Conservation (phyloP, 164 flowering plant species). For the Dillenia turbinata region DNA sequence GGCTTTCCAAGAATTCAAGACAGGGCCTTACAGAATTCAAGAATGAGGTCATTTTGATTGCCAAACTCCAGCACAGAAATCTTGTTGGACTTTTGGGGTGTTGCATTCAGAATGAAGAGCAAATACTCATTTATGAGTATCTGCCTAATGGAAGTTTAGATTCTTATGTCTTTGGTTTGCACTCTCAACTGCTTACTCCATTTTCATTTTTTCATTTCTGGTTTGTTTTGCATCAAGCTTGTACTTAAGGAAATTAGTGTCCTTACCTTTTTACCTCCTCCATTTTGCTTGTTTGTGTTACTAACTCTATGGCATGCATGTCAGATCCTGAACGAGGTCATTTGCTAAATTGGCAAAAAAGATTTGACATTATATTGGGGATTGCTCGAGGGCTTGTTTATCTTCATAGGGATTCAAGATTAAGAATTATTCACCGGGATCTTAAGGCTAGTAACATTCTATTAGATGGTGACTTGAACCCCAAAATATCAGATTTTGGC, state of each 20-base stretch:
- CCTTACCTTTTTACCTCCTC: no score
- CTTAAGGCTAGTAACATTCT: neutral
- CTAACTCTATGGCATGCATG: no score
- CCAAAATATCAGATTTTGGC: constrained; percentile 1
- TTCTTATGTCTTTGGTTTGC: neutral
- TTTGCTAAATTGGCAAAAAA: no score
- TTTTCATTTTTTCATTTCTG: neutral
- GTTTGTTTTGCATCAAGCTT: no score
- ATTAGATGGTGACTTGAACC: neutral
- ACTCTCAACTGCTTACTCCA: neutral
- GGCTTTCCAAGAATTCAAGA: neutral
- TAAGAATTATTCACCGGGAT: no score
- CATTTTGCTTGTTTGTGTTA: no score
- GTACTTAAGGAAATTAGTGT: no score
- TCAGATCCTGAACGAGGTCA: no score
- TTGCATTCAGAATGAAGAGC: neutral
- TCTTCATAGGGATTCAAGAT: neutral
- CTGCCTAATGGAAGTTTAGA: neutral
- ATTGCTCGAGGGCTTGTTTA: constrained; percentile 3
- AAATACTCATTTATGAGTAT: neutral
- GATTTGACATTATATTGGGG: neutral
- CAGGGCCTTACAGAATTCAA: constrained; percentile 2
- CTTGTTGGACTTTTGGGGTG: neutral
- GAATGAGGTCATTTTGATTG: neutral
- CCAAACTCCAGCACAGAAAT: constrained; percentile 5